These are phyloP conservation scores for Gloeostereum incarnatum DNA, from an alignment of 768 basidiomycete species.

Conservation along the genomic window DNA sequence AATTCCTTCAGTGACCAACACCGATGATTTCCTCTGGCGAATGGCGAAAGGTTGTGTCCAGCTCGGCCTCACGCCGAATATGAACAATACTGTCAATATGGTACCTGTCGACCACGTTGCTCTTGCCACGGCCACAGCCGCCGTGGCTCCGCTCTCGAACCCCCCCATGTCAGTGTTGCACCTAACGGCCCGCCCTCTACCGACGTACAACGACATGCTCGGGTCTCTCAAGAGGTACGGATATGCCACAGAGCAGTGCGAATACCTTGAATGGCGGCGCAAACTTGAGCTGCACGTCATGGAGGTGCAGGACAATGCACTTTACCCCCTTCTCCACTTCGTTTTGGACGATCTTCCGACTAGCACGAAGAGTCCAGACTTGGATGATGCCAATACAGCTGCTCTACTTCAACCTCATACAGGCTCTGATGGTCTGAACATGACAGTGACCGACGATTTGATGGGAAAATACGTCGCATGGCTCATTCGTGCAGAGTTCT, in stretches of 20 bases:
- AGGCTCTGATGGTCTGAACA: conserved; percentile 18
- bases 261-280: conserved; percentile 88
- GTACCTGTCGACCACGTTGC: conserved; percentile 97
- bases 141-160: conserved; percentile 45
- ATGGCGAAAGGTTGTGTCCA: conserved; percentile 98
- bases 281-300: conserved; percentile 93
- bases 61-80: conserved; percentile 92
- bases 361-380: conserved; percentile 86
- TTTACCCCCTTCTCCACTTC: conserved; percentile 95
- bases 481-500: conserved; percentile 80
- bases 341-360: conserved; percentile 96
- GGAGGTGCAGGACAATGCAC: conserved; percentile 89
- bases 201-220: conserved; percentile 85
- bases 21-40: conserved; percentile 98
- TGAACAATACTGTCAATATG: conserved; percentile 98
- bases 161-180: conserved; percentile 59
- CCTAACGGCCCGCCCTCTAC: conserved; percentile 76
- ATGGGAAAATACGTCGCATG: conserved; percentile 90
- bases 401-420: conserved; percentile 41
- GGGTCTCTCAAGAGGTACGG: conserved; percentile 70
- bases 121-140: conserved; percentile 65
- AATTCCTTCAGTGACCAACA: conserved; percentile 74
- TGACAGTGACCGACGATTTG: conserved; percentile 65
- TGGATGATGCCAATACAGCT: conserved; percentile 82
- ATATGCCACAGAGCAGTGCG: conserved; percentile 66